Percentiles rank a stretch among this genome's conserved stretches.
Evolutionary conservation across 495 filamentous ascomycete species (phyloP).

Genomic region (Hypoxylon fuscum): DNA sequence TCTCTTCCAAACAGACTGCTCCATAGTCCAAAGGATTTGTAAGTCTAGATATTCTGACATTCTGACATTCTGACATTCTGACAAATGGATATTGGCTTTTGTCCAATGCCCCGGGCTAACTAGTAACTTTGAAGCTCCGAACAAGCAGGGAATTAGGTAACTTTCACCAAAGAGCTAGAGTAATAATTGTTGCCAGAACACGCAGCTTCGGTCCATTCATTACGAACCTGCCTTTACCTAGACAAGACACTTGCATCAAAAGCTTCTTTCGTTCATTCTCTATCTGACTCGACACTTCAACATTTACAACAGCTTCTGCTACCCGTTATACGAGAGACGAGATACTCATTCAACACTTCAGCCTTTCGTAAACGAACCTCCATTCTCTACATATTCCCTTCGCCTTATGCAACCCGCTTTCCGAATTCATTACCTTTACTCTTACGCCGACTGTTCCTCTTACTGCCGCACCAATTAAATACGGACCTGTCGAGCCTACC

Average conservation of each 20-base stretch:
- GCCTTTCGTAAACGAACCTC: constrained; percentile 4
- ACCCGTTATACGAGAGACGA: too few species aligned
- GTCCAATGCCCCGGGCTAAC: too few species aligned
- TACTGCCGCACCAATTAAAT: constrained; percentile 4
- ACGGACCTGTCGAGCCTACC: constrained; percentile 1
- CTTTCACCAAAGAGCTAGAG: too few species aligned
- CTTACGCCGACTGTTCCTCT: background rate
- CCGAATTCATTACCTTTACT: background rate
- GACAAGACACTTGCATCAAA: too few species aligned
- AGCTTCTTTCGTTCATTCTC: too few species aligned
- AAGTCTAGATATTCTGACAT: background rate
- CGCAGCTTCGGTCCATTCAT: background rate
- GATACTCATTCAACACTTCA: background rate
- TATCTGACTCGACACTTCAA: too few species aligned
- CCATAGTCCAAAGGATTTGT: constrained; percentile 5
- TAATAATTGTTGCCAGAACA: background rate
- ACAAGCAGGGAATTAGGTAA: too few species aligned
- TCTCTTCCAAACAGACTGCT: background rate
- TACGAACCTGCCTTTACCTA: background rate
- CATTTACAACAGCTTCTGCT: too few species aligned
- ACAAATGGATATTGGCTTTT: too few species aligned
- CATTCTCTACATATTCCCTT: too few species aligned
- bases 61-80: too few species aligned
- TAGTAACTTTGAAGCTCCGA: too few species aligned
- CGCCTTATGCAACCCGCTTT: background rate